These are phyloP conservation scores for Saccharomycopsis sp. DNA, from an alignment of 805 yeast species.

Conservation along the genomic window DNA sequence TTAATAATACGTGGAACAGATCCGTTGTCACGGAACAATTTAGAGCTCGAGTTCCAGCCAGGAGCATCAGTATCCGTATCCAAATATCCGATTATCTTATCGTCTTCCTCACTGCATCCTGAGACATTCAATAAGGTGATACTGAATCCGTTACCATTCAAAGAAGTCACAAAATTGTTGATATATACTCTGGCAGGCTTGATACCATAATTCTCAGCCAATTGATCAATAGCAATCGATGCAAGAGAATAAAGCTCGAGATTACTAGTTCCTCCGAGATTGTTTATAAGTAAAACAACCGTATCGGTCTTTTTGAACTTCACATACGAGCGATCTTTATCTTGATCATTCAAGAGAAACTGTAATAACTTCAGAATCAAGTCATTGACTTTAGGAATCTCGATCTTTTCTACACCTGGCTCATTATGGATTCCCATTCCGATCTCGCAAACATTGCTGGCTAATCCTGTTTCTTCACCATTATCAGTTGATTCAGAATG, in stretches of 20 bases:
- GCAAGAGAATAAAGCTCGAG: conserved; percentile 73
- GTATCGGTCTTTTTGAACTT: conserved; percentile 59
- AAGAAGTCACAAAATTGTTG: conserved; percentile 81
- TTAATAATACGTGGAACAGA: conserved; percentile 24
- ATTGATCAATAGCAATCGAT: conserved; percentile 45
- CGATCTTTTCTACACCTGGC: conserved; percentile 61
- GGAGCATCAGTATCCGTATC: conserved; percentile 74
- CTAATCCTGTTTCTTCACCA: conserved; percentile 40
- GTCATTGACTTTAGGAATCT: conserved; percentile 62
- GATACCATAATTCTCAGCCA: conserved; percentile 47
- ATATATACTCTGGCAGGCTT: conserved; percentile 62
- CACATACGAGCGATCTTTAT: conserved; percentile 76
- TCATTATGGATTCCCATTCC: conserved; percentile 97
- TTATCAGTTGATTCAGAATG: conserved; percentile 31
- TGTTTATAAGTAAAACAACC: conserved; percentile 67
- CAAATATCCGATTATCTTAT: conserved; percentile 44
- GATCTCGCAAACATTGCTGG: conserved; percentile 65
- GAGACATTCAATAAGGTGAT: conserved; percentile 72
- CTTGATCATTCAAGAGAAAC: conserved; percentile 54
- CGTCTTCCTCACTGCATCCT: conserved; percentile 33
- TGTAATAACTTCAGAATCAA: conserved; percentile 53
- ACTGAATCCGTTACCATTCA: conserved; percentile 89
- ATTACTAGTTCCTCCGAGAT: conserved; percentile 83
- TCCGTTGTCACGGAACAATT: conserved; percentile 5
- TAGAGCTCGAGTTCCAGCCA: conserved; percentile 50